A percentile compares a stretch with the other conserved stretches of the same genome.
Conservation (phyloP, 139 green algal species). For the Chlorella sp. region DNA sequence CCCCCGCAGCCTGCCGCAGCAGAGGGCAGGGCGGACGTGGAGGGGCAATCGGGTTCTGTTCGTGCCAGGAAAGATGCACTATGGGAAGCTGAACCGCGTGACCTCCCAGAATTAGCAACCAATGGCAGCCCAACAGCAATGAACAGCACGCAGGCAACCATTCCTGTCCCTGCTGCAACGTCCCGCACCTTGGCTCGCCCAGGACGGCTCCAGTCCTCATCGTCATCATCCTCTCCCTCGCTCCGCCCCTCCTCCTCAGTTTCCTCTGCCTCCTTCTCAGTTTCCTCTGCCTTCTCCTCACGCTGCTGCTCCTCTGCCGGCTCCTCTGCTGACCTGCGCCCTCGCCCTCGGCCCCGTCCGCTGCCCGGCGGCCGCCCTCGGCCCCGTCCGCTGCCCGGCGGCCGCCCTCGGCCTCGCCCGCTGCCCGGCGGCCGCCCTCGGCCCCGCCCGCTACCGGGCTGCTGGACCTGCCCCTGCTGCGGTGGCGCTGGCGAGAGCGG, state of each 20-base stretch:
- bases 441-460: not conserved
- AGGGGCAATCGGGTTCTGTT: no score
- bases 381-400: not conserved
- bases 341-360: no score
- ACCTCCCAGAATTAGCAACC: no score
- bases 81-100: no score
- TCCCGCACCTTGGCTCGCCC: not conserved
- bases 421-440: not conserved
- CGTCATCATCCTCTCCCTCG: not conserved
- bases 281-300: not conserved
- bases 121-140: no score
- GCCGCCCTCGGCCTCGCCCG: not conserved
- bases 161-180: not conserved
- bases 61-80: no score
- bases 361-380: no score
- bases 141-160: no score
- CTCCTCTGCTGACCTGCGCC: no score
- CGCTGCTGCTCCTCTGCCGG: no score
- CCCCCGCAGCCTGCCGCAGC: not conserved
- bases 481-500: not conserved
- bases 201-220: not conserved
- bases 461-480: not conserved
- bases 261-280: not conserved
- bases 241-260: not conserved
- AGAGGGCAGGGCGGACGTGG: not conserved